Evolutionary conservation across 805 yeast genomes (phyloP).

Genomic region (Candida montana): DNA sequence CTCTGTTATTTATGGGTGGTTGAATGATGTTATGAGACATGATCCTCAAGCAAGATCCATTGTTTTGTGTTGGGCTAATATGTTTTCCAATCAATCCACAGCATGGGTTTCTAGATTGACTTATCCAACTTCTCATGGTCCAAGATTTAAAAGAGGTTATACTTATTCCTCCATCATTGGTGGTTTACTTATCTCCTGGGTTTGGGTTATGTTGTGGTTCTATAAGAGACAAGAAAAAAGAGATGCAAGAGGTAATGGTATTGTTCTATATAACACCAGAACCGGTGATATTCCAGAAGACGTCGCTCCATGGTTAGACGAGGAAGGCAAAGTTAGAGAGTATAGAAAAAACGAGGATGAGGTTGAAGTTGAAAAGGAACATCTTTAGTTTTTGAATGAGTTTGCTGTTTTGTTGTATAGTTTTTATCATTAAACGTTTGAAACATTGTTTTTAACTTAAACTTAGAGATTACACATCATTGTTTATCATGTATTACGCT

Average conservation of each 20-base stretch:
- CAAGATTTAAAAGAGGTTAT: slow-evolving; percentile 49
- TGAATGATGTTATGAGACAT: slow-evolving; percentile 50
- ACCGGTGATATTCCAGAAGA: slow-evolving; percentile 16
- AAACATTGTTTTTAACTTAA: too few relatives aligned
- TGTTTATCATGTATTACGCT: too few relatives aligned
- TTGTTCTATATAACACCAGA: slow-evolving; percentile 26
- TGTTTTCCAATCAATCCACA: slow-evolving; percentile 48
- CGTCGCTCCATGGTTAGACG: slow-evolving; percentile 3
- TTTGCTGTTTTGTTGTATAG: too few relatives aligned
- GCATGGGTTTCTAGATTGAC: slow-evolving; percentile 38
- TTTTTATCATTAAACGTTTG: too few relatives aligned
- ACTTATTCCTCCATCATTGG: slow-evolving; percentile 27
- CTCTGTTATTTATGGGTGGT: slow-evolving; percentile 41
- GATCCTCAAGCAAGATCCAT: slow-evolving; percentile 50
- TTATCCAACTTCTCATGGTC: slow-evolving; percentile 43
- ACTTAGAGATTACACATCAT: too few relatives aligned
- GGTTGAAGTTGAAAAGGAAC: too few relatives aligned
- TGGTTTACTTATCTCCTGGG: slow-evolving; percentile 20
- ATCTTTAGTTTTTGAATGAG: too few relatives aligned
- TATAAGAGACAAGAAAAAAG: slow-evolving; percentile 36
- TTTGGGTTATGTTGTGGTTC: slow-evolving; percentile 8
- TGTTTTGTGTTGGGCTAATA: slow-evolving; percentile 33
- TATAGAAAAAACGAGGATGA: too few relatives aligned
- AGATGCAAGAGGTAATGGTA: slow-evolving; percentile 34
- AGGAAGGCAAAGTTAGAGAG: not conserved